Conservation (phyloP, 2,329 filamentous ascomycete genomes). For the Dothistroma pini region DNA sequence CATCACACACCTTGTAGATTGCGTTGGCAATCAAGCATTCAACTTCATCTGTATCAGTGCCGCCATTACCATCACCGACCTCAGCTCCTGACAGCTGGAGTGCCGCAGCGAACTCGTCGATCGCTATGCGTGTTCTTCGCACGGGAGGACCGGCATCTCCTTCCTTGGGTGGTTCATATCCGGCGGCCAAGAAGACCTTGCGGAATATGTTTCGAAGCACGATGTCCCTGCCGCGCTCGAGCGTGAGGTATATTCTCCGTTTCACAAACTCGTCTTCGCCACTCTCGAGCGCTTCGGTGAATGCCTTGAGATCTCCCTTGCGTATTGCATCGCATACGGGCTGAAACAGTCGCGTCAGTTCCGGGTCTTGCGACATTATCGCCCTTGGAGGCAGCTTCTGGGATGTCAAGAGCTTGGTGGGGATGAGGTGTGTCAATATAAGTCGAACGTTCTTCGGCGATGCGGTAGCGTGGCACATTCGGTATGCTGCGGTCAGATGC, state of each 20-base stretch:
- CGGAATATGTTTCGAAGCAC: slow-evolving; percentile 86
- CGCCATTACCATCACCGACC: slow-evolving; percentile 53
- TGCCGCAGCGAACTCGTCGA: slow-evolving; percentile 80
- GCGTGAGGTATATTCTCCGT: slow-evolving; percentile 86
- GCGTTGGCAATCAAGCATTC: slow-evolving; percentile 94
- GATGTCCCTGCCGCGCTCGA: slow-evolving; percentile 89
- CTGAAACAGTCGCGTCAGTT: slow-evolving; percentile 71
- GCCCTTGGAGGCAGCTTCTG: slow-evolving; percentile 73
- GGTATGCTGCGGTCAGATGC: slow-evolving; percentile 74
- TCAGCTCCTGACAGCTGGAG: slow-evolving; percentile 63
- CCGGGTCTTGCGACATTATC: slow-evolving; percentile 71
- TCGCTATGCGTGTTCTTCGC: slow-evolving; percentile 69
- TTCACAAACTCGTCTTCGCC: slow-evolving; percentile 93
- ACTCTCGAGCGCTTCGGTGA: slow-evolving; percentile 74
- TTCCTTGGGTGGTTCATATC: slow-evolving; percentile 74
- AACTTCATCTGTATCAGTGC: slow-evolving; percentile 83
- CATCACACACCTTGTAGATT: slow-evolving; percentile 80
- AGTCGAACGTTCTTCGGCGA: slow-evolving; percentile 73
- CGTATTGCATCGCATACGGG: slow-evolving; percentile 77
- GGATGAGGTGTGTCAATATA: slow-evolving; percentile 92
- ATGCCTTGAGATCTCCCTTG: slow-evolving; percentile 74
- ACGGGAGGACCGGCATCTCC: slow-evolving; percentile 55
- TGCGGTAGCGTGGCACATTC: slow-evolving; percentile 69
- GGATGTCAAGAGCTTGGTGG: slow-evolving; percentile 82
- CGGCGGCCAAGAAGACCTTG: slow-evolving; percentile 83